phyloP scores from a whole-genome alignment of 2,329 filamentous ascomycete species.

The Eurotiales sp. region DNA sequence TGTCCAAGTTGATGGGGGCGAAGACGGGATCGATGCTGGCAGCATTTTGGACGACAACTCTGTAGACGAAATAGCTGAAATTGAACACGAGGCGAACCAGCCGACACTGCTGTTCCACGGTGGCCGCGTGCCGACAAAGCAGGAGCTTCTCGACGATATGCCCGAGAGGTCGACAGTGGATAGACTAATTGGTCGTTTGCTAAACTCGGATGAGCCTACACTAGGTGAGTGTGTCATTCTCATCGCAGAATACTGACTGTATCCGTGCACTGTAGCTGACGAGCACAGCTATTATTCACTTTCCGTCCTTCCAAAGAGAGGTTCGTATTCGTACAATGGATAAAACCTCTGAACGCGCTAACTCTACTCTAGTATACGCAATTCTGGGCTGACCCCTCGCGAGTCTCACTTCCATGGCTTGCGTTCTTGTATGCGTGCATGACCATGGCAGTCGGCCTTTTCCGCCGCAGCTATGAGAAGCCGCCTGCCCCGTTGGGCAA shows the following conservation, averaged over 20 bases:
- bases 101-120: constrained; percentile 29
- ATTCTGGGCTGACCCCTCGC: constrained; percentile 28
- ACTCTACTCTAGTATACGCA: constrained; percentile 23
- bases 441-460: constrained; percentile 25
- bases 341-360: neutral
- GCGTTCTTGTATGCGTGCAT: constrained; percentile 28
- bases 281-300: constrained; percentile 25
- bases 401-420: constrained; percentile 29
- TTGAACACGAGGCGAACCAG: constrained; percentile 19
- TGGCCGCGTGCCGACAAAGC: constrained; percentile 22
- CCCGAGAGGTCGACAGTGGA: constrained; percentile 30
- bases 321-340: constrained; percentile 24
- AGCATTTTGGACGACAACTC: constrained; percentile 10
- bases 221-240: constrained; percentile 21
- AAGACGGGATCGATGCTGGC: neutral
- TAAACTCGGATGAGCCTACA: constrained; percentile 31
- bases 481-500: constrained; percentile 20
- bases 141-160: constrained; percentile 31
- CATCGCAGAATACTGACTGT: constrained; percentile 36
- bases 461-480: constrained; percentile 23
- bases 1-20: constrained; percentile 16
- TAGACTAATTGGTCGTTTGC: constrained; percentile 30
- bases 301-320: constrained; percentile 31
- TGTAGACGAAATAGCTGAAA: constrained; percentile 23
- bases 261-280: constrained; percentile 29